These are phyloP conservation scores for Fusarium phyllophilum DNA, from an alignment of 2,329 filamentous ascomycete genomes.

Conservation along the genomic window DNA sequence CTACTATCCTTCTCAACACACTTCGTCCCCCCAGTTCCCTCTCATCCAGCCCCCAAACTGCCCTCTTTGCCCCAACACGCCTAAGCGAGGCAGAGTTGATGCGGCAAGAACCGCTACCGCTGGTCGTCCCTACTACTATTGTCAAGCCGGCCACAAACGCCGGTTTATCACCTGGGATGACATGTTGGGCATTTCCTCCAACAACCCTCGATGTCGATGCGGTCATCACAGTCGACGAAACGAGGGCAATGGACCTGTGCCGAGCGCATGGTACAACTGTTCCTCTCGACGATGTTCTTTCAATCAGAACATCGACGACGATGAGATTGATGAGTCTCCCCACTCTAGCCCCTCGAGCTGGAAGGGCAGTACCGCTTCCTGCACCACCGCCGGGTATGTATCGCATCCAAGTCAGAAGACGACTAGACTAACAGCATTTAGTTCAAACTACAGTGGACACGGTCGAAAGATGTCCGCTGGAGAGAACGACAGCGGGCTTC, in stretches of 20 bases:
- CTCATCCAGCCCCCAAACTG: not conserved
- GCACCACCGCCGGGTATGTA: not conserved
- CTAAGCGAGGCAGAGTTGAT: not conserved
- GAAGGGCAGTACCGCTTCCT: not conserved
- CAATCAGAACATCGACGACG: not conserved
- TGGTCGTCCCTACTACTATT: not conserved
- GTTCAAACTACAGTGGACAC: not conserved
- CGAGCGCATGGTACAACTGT: not conserved
- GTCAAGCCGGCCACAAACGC: not conserved
- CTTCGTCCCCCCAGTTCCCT: not conserved
- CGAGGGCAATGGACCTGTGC: not conserved
- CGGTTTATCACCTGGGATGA: not conserved
- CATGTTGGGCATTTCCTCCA: not conserved
- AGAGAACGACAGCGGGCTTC: not conserved
- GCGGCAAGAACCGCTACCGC: not conserved
- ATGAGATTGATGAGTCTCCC: not conserved
- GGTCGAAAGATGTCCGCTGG: not conserved
- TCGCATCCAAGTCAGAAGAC: rapidly evolving
- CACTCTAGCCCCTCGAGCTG: not conserved
- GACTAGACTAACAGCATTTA: rapidly evolving
- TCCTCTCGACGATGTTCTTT: not conserved
- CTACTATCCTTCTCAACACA: not conserved
- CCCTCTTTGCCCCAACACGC: not conserved
- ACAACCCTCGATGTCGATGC: not conserved
- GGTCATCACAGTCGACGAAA: not conserved